A percentile compares a stretch with the other conserved stretches of the same genome.
phyloP scores from a whole-genome alignment of 768 basidiomycete species.

The Paxillus involutus region DNA sequence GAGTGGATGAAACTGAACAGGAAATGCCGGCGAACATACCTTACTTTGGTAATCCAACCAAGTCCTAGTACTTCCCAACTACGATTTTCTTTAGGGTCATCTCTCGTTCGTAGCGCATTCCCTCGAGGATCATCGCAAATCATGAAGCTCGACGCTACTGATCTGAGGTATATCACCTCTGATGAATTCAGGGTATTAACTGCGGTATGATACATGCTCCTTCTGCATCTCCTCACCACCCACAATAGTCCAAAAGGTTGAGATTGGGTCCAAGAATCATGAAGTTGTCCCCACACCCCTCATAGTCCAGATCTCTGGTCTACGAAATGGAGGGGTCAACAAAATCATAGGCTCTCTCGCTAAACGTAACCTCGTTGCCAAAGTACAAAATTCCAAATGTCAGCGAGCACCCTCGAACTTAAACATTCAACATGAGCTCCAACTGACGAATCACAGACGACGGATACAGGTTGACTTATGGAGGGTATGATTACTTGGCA shows the following conservation, averaged over 20 bases:
- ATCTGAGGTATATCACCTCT: constrained; percentile 86
- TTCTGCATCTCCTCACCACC: constrained; percentile 4
- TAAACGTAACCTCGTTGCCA: constrained; percentile 87
- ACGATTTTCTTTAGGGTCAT: not conserved
- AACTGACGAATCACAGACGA: constrained; percentile 62
- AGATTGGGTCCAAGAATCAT: constrained; percentile 98
- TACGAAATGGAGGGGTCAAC: constrained; percentile 90
- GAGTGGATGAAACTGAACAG: not conserved
- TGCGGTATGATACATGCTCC: constrained; percentile 52
- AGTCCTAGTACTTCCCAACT: not conserved
- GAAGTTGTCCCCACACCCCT: constrained; percentile 89
- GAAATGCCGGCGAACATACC: not conserved
- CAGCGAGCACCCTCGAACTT: constrained; percentile 8
- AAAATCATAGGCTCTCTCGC: constrained; percentile 89
- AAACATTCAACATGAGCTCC: not conserved
- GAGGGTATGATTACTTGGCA: constrained; percentile 96
- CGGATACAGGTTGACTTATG: constrained; percentile 95
- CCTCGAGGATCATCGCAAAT: not conserved
- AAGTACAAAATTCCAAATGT: constrained; percentile 94
- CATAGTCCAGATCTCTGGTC: constrained; percentile 90
- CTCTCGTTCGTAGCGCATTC: not conserved
- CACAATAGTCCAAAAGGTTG: constrained; percentile 56
- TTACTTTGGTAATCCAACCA: constrained; percentile 2
- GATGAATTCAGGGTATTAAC: constrained; percentile 97
- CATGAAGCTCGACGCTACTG: constrained; percentile 95